phyloP scores from a whole-genome alignment of 2,329 filamentous ascomycete species.

The Aphanoascus verrucosus region DNA sequence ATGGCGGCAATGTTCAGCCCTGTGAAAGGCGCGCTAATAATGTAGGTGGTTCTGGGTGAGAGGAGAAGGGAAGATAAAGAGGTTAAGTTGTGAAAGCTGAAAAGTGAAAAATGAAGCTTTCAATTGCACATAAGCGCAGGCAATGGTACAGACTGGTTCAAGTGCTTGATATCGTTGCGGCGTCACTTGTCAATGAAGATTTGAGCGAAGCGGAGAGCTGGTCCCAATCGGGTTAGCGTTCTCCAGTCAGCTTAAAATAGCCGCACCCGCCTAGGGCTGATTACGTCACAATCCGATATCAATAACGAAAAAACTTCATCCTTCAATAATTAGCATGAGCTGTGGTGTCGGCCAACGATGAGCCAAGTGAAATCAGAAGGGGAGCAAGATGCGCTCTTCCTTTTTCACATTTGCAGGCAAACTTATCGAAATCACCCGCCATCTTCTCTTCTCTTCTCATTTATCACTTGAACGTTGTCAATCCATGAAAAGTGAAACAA shows the following conservation, averaged over 20 bases:
- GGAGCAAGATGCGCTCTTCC: too few species aligned
- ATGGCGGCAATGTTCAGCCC: conserved; percentile 9
- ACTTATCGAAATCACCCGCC: too few species aligned
- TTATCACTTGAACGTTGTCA: too few species aligned
- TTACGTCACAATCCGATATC: too few species aligned
- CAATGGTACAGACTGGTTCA: not conserved
- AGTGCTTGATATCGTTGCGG: not conserved
- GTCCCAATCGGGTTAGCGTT: conserved; percentile 4
- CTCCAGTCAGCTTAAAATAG: not conserved
- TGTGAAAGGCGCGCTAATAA: not conserved
- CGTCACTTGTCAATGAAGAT: conserved; percentile 1
- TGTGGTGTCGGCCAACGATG: too few species aligned
- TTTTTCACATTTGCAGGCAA: too few species aligned
- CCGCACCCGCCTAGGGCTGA: not conserved
- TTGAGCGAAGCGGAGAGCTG: not conserved
- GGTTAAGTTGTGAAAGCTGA: not conserved
- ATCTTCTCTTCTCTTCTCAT: too few species aligned
- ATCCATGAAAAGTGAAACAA: too few species aligned
- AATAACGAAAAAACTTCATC: too few species aligned
- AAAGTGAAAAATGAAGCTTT: not conserved
- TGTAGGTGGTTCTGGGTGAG: too few species aligned
- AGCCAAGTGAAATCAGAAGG: too few species aligned
- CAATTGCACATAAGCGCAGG: not conserved
- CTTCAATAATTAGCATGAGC: too few species aligned
- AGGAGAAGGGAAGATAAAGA: not conserved